These are phyloP conservation scores for Mycena maculata DNA, from an alignment of 768 basidiomycete genomes.

Conservation along the genomic window DNA sequence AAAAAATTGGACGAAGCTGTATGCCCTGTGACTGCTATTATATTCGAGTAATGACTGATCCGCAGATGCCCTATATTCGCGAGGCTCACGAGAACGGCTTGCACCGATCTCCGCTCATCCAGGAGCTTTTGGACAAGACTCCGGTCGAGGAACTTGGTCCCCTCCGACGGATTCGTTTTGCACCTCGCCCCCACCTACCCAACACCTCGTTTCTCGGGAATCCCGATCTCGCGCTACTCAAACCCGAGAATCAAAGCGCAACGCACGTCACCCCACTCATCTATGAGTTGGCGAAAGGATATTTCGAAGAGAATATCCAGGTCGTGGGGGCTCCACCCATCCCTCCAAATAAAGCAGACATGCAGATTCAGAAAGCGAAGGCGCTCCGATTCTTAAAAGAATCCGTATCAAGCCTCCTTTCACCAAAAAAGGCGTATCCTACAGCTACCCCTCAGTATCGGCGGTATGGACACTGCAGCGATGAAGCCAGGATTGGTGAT, in stretches of 20 bases:
- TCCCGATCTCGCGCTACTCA: constrained; percentile 68
- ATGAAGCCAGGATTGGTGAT: constrained; percentile 55
- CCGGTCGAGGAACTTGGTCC: background rate
- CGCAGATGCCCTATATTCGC: constrained; percentile 21
- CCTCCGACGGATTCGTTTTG: constrained; percentile 8
- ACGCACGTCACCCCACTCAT: constrained; percentile 77
- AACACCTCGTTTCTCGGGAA: constrained; percentile 50
- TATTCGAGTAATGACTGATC: background rate
- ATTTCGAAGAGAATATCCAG: constrained; percentile 64
- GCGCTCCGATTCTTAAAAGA: constrained; percentile 39
- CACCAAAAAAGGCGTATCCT: constrained; percentile 36
- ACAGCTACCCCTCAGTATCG: constrained; percentile 30
- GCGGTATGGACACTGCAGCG: constrained; percentile 48
- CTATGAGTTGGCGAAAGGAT: constrained; percentile 58
- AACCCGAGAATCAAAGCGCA: constrained; percentile 60
- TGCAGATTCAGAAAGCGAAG: constrained; percentile 42
- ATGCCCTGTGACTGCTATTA: background rate
- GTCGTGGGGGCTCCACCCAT: constrained; percentile 63
- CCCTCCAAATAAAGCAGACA: constrained; percentile 39
- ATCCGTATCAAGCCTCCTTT: constrained; percentile 40
- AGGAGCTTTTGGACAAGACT: constrained; percentile 15
- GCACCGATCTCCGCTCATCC: constrained; percentile 15
- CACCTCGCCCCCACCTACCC: constrained; percentile 15
- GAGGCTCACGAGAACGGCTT: constrained; percentile 13
- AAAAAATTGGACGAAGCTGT: constrained; percentile 26